Conservation (phyloP, 2,329 filamentous ascomycete genomes). For the Ciborinia camelliae region DNA sequence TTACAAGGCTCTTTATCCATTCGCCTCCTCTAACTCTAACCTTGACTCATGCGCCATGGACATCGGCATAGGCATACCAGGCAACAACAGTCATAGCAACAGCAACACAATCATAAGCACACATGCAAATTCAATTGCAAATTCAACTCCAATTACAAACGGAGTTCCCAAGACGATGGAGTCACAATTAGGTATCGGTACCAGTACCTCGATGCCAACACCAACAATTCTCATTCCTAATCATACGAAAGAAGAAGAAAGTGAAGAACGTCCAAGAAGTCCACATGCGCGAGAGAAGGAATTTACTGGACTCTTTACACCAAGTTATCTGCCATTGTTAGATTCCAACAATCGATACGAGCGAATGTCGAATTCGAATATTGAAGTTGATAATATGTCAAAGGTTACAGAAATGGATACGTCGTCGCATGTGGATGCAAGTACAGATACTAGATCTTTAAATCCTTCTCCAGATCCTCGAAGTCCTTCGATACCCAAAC, state of each 20-base stretch:
- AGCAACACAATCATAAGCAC: neutral
- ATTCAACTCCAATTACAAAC: slow-evolving; percentile 12
- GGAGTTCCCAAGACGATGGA: neutral
- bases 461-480: slow-evolving; percentile 26
- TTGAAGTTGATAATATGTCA: slow-evolving; percentile 14
- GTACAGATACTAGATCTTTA: slow-evolving; percentile 29
- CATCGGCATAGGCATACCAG: neutral
- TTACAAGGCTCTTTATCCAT: slow-evolving; percentile 30
- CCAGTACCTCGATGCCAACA: neutral
- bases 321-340: slow-evolving; percentile 59
- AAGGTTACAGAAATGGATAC: slow-evolving; percentile 27
- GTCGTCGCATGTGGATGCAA: slow-evolving; percentile 26
- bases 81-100: neutral
- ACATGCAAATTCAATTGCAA: neutral
- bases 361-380: slow-evolving; percentile 14
- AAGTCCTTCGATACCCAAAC: slow-evolving; percentile 29
- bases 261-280: slow-evolving; percentile 41
- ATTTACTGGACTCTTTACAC: slow-evolving; percentile 61
- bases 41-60: slow-evolving; percentile 28
- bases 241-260: slow-evolving; percentile 17
- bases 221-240: neutral
- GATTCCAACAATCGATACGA: slow-evolving; percentile 41
- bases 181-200: slow-evolving; percentile 7
- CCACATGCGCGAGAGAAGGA: slow-evolving; percentile 56
- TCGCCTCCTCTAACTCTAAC: slow-evolving; percentile 18